Percentiles rank a stretch among this genome's conserved stretches.
phyloP scores from a whole-genome alignment of 75 land plant genomes.

The Chamaecyparis obtusa region DNA sequence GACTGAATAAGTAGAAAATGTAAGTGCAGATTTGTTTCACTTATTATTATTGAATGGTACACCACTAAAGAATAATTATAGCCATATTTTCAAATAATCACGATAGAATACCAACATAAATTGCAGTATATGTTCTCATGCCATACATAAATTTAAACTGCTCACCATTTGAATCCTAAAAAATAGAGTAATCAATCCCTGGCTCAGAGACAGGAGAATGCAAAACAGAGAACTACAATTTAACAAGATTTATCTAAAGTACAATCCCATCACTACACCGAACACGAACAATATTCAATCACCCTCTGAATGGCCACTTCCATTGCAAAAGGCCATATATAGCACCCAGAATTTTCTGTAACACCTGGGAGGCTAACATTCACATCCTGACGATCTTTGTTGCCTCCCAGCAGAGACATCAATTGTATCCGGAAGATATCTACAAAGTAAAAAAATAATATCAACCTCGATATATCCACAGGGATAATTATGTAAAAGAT shows the following conservation, averaged over 20 bases:
- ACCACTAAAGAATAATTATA: neutral
- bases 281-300: neutral
- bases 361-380: constrained; percentile 23
- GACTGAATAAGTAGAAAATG: neutral
- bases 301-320: neutral
- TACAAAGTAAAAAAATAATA: constrained; percentile 7
- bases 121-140: neutral
- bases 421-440: constrained; percentile 60
- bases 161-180: neutral
- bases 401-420: constrained; percentile 44
- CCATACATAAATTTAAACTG: neutral
- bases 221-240: neutral
- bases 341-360: neutral
- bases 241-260: neutral
- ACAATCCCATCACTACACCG: neutral
- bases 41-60: neutral
- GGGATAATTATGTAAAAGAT: neutral
- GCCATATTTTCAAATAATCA: neutral
- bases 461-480: neutral
- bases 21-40: neutral
- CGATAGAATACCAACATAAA: neutral
- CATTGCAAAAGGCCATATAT: neutral
- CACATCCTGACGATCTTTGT: constrained; percentile 45
- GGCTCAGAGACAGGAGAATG: neutral
- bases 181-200: neutral